phyloP scores from a whole-genome alignment of 164 flowering plant species.

The Nelumbo lutea region DNA sequence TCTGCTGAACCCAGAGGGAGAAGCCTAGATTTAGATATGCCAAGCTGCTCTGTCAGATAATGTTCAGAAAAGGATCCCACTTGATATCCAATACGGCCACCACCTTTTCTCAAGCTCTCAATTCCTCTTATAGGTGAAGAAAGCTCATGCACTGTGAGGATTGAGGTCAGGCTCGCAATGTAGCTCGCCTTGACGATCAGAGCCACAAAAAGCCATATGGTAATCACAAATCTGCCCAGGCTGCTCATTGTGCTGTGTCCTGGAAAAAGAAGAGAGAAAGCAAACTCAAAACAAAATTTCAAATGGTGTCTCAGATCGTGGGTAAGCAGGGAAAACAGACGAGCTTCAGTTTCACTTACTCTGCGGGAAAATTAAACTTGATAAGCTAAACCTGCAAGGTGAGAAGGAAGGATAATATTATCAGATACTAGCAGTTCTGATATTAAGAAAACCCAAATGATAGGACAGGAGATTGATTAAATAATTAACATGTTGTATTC shows the following conservation, averaged over 20 bases:
- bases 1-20: slow-evolving; percentile 45
- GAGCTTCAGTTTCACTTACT: slow-evolving; percentile 45
- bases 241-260: slow-evolving; percentile 34
- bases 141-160: slow-evolving; percentile 38
- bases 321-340: neutral
- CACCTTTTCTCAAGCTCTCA: slow-evolving; percentile 35
- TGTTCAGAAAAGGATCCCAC: slow-evolving; percentile 44
- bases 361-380: slow-evolving; percentile 67
- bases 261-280: slow-evolving; percentile 11
- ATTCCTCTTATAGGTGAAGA: slow-evolving; percentile 49
- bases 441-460: neutral
- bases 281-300: neutral
- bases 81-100: slow-evolving; percentile 45
- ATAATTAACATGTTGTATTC: too few species aligned
- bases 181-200: slow-evolving; percentile 35
- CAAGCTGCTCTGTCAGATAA: slow-evolving; percentile 40
- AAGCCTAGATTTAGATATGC: slow-evolving; percentile 38
- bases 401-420: neutral
- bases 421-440: neutral
- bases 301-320: neutral
- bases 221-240: slow-evolving; percentile 29
- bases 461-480: too few species aligned
- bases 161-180: slow-evolving; percentile 44
- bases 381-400: slow-evolving; percentile 77
- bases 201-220: slow-evolving; percentile 39